These are phyloP conservation scores for Canariomyces notabilis DNA, from an alignment of 2,329 filamentous ascomycete species.

Conservation along the genomic window DNA sequence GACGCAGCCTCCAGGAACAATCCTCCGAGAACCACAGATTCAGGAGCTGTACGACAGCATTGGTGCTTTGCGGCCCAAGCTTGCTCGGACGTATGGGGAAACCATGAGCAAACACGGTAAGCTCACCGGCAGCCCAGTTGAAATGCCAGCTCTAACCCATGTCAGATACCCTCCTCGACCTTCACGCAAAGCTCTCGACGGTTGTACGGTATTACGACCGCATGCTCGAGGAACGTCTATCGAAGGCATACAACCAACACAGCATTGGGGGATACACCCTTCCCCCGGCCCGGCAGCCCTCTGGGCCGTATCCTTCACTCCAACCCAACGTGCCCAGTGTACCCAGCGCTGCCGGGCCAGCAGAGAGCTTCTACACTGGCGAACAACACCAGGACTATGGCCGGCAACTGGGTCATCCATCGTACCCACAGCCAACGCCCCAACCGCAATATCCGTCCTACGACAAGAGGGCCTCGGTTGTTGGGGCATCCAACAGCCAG, in stretches of 20 bases:
- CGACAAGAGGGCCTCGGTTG: conserved; percentile 37
- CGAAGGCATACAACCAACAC: conserved; percentile 85
- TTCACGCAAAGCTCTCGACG: conserved; percentile 91
- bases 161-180: conserved; percentile 81
- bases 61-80: conserved; percentile 83
- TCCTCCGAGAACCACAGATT: conserved; percentile 93
- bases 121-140: conserved; percentile 28
- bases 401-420: conserved; percentile 46
- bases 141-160: conserved; percentile 30
- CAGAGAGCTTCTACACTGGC: conserved; percentile 79
- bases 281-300: conserved; percentile 46
- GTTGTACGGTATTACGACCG: conserved; percentile 97
- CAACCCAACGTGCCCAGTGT: conserved; percentile 46
- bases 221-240: conserved; percentile 93
- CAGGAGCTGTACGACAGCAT: conserved; percentile 98
- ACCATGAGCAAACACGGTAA: conserved; percentile 98
- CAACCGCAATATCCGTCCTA: conserved; percentile 43
- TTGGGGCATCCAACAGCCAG: conserved; percentile 37
- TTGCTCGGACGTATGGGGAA: conserved; percentile 93
- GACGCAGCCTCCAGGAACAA: conserved; percentile 91
- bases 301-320: conserved; percentile 68
- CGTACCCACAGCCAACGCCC: conserved; percentile 44
- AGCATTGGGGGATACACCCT: conserved; percentile 60
- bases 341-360: conserved; percentile 45
- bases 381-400: conserved; percentile 48